Percentiles rank a stretch among this genome's conserved stretches.
Evolutionary conservation across 257 asterid species (phyloP).

Genomic region (Rubia yunnanensis): DNA sequence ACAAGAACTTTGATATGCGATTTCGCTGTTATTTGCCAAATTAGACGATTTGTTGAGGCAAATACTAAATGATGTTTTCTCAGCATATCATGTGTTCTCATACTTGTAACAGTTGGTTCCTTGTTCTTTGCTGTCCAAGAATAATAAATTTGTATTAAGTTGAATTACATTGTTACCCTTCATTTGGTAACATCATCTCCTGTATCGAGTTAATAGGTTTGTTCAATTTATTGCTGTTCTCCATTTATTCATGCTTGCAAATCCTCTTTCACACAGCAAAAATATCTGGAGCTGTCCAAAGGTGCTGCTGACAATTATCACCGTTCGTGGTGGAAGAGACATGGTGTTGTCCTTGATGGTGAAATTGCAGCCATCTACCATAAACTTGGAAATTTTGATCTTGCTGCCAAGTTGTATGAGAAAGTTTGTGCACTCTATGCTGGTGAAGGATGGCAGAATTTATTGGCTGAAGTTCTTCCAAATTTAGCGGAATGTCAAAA

Average conservation of each 20-base stretch:
- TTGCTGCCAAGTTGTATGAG: constrained; percentile 89
- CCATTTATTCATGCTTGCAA: neutral
- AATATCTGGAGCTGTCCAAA: constrained; percentile 82
- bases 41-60: neutral
- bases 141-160: neutral
- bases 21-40: neutral
- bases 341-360: constrained; percentile 98
- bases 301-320: constrained; percentile 98
- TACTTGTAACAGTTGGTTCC: neutral
- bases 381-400: constrained; percentile 70
- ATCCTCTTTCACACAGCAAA: constrained; percentile 42
- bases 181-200: neutral
- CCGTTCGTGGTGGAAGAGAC: constrained; percentile 99
- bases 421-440: constrained; percentile 99
- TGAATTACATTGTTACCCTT: neutral
- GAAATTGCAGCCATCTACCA: constrained; percentile 91
- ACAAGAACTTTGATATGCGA: neutral
- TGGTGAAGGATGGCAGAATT: constrained; percentile 98
- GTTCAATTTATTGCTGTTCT: neutral
- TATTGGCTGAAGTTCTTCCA: constrained; percentile 94
- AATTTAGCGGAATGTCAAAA: constrained; percentile 93
- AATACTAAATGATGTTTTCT: neutral
- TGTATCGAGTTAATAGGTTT: neutral
- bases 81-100: neutral
- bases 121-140: neutral